phyloP scores from a whole-genome alignment of 2,329 filamentous ascomycete species.

The Colletotrichum trifolii region DNA sequence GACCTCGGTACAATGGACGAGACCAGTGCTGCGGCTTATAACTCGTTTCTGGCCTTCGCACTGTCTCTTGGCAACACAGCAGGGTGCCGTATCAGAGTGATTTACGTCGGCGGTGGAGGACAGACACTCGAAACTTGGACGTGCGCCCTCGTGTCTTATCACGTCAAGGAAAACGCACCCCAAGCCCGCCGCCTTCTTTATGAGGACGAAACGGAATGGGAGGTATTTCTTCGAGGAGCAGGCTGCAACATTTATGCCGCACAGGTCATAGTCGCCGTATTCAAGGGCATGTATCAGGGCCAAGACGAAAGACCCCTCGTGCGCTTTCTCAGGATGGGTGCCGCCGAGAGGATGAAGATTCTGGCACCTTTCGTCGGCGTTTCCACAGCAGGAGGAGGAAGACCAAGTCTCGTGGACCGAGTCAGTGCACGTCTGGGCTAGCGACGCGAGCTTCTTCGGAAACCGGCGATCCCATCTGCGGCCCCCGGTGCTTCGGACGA shows the following conservation, averaged over 20 bases:
- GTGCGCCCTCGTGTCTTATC: conserved; percentile 61
- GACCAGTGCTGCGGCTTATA: conserved; percentile 57
- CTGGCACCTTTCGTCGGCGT: conserved; percentile 44
- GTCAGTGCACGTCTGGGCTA: conserved; percentile 27
- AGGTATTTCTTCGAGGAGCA: conserved; percentile 47
- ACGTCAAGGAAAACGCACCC: conserved; percentile 41
- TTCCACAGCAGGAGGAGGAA: not conserved
- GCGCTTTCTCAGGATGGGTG: conserved; percentile 45
- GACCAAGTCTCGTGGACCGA: conserved; percentile 12
- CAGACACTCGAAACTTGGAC: conserved; percentile 66
- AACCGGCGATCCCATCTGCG: conserved; percentile 23
- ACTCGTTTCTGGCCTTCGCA: conserved; percentile 63
- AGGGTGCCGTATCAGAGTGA: conserved; percentile 47
- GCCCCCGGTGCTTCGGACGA: conserved; percentile 19
- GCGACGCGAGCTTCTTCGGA: not conserved
- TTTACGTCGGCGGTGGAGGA: conserved; percentile 62
- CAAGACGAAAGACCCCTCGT: conserved; percentile 43
- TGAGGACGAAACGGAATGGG: conserved; percentile 55
- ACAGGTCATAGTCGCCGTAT: conserved; percentile 44
- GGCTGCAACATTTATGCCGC: conserved; percentile 52
- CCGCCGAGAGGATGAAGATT: conserved; percentile 39
- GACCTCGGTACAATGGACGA: conserved; percentile 49
- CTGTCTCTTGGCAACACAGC: conserved; percentile 47
- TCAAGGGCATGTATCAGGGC: conserved; percentile 40
- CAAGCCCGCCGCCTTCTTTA: conserved; percentile 49